A percentile compares a stretch with the other conserved stretches of the same genome.
These are phyloP conservation scores for Vanrija pseudolonga DNA, from an alignment of 1,284 basidiomycete genomes.

Conservation along the genomic window DNA sequence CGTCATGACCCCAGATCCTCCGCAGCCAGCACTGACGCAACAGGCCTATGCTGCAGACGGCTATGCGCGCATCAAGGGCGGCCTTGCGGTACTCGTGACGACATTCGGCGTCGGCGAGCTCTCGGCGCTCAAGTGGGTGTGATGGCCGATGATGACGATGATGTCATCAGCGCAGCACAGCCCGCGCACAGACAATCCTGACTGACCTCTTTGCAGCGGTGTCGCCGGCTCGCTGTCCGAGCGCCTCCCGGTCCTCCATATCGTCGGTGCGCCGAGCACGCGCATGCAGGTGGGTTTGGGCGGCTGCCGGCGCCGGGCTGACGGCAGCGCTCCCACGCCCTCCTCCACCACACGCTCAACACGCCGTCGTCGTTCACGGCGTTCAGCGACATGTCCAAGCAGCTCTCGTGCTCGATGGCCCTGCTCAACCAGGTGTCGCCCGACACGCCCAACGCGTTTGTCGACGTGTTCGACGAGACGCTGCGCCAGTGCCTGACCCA, in stretches of 20 bases:
- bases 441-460: constrained; percentile 52
- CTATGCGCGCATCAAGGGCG: constrained; percentile 81
- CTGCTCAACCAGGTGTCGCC: constrained; percentile 56
- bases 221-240: constrained; percentile 61
- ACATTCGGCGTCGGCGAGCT: constrained; percentile 91
- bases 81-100: constrained; percentile 64
- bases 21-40: not conserved
- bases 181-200: not conserved
- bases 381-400: constrained; percentile 70
- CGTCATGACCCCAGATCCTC: not conserved
- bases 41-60: constrained; percentile 86
- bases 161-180: not conserved
- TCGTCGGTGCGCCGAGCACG: constrained; percentile 76
- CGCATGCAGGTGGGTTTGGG: constrained; percentile 25
- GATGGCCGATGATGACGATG: not conserved
- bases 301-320: not conserved
- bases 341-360: constrained; percentile 81
- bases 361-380: constrained; percentile 70
- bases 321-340: constrained; percentile 52
- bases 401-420: constrained; percentile 70
- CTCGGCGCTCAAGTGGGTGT: constrained; percentile 61
- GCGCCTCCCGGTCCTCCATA: constrained; percentile 85
- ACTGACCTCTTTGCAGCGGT: constrained; percentile 43
- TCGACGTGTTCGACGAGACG: constrained; percentile 72
- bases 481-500: constrained; percentile 67